phyloP scores from a whole-genome alignment of 83 land plant species.

The Isoetes engelmannii region DNA sequence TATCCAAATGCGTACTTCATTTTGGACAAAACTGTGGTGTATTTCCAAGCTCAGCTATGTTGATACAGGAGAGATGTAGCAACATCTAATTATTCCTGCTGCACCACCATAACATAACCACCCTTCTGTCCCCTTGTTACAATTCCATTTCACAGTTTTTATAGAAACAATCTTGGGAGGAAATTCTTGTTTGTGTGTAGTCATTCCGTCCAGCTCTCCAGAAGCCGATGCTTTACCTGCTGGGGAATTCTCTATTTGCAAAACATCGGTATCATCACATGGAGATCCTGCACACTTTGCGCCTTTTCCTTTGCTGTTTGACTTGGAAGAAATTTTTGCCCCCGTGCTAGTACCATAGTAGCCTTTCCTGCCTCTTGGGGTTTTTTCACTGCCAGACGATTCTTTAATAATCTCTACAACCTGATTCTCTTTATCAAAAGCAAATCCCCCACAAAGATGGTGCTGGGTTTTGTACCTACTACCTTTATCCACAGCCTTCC shows the following conservation, averaged over 20 bases:
- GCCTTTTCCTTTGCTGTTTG: background rate
- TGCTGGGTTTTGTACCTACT: constrained; percentile 47
- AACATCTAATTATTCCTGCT: constrained; percentile 82
- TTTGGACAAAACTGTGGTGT: no score
- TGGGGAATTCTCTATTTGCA: background rate
- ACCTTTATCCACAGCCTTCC: constrained; percentile 57
- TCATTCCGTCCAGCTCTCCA: background rate
- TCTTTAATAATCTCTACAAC: constrained; percentile 28
- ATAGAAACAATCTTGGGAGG: constrained; percentile 66
- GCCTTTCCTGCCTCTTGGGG: background rate
- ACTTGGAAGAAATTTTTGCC: background rate
- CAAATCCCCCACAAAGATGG: constrained; percentile 57
- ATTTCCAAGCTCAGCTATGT: no score
- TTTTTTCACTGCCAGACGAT: no score
- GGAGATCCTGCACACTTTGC: background rate
- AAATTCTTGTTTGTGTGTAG: constrained; percentile 22
- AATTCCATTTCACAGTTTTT: constrained; percentile 88
- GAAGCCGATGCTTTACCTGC: background rate
- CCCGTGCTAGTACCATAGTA: background rate
- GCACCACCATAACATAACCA: constrained; percentile 96
- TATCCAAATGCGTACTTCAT: no score
- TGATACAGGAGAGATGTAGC: constrained; percentile 26
- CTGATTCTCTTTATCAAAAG: constrained; percentile 37
- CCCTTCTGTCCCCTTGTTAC: constrained; percentile 72
- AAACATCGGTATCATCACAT: background rate